Base-by-base conservation (phyloP, 1,139 yeast species). In the Meyerozyma carpophila region DNA sequence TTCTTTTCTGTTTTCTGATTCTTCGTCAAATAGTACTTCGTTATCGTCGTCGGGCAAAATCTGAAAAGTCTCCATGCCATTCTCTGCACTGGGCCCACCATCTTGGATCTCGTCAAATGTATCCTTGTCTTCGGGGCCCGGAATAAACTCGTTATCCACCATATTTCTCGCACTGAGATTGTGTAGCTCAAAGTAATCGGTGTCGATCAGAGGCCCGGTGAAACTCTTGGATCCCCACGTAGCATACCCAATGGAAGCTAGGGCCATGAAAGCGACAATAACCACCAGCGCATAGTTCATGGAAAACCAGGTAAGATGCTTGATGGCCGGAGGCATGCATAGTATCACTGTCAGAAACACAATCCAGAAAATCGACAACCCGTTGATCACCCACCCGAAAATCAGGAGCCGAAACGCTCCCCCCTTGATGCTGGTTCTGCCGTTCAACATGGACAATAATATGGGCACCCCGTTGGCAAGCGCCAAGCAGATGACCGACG, bases 381-480 rank as follows among this genome's bases (percentile, higher is more conserved):
- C 59, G 53, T 85, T 84, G 45, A 87, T 68, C 14, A 80, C 49
- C 74, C 86, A 83, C 0, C 94, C 91, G 39, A 83, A 63, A 47
- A 62, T 55, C 52, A 72, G 78, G 44, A 88, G 69, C 51, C 83
- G 76, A 62, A 86, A 84, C 1, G 86, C 82, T 0, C 91, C 84
- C 40, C 91, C 90, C 54, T 75, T 73, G 42, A 87, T 73, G 48
- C 82, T 81, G 43, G 69, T 63, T 43, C 95, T 67, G 42, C 80
- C 79, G 52, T 83, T 77, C 27, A 85, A 56, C 61, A 88, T 60
- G 20, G 82, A 75, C 26, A 84, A 72, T 1, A 83, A 56, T 31
- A 88, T 81, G 1, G 95, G 95, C 9, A 88, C 77, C 2, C 89
- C 83, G 52, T 89, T 84, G 1, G 95, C 89, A 25, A 85, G 71